Evolutionary conservation across 1,284 basidiomycete species (phyloP).

Genomic region (Violaceomyces palustris): DNA sequence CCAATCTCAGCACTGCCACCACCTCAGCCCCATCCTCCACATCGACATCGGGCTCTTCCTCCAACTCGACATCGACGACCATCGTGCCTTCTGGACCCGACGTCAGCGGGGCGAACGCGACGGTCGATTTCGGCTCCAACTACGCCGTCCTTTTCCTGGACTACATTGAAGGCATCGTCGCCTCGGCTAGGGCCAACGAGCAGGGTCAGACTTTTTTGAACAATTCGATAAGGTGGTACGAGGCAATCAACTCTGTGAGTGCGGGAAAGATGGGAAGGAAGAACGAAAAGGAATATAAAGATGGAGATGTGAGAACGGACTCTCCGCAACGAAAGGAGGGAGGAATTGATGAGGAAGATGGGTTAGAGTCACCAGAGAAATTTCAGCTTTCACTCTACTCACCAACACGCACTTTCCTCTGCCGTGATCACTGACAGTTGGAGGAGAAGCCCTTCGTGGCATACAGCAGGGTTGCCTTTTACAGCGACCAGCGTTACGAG

Average conservation of each 20-base stretch:
- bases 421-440: too few species aligned
- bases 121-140: constrained; percentile 1
- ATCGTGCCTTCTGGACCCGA: constrained; percentile 1
- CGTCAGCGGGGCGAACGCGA: background rate
- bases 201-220: background rate
- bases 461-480: background rate
- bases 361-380: too few species aligned
- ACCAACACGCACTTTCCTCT: too few species aligned
- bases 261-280: too few species aligned
- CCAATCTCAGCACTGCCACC: too few species aligned
- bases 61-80: background rate
- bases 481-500: background rate
- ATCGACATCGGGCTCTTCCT: background rate
- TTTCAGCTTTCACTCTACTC: too few species aligned
- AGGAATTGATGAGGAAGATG: too few species aligned
- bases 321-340: too few species aligned
- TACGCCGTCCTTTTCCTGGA: background rate
- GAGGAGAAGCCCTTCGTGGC: background rate
- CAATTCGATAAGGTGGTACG: background rate
- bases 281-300: too few species aligned
- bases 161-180: background rate
- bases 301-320: too few species aligned
- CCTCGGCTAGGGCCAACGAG: background rate
- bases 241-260: background rate
- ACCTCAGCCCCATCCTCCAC: background rate